Evolutionary conservation across 306 rosid species (phyloP), one percentile per base, ranked within the genome.

Genomic region (Vigna angularis): DNA sequence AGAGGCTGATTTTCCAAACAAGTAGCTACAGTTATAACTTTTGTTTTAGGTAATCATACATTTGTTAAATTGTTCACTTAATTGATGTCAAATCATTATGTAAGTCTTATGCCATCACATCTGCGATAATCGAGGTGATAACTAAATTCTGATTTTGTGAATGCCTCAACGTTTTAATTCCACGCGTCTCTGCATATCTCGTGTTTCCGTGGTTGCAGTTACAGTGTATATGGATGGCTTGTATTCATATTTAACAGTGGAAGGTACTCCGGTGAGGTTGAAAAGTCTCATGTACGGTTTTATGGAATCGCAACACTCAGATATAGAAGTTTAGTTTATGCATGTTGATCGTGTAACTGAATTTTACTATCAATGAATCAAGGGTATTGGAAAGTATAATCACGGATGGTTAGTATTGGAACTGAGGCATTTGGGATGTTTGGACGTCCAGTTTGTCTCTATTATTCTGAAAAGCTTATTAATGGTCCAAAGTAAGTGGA

Each of bases 1-100:
- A 20, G 17, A 34, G 0, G 75, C 13, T 3, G 79, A 8, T 16
- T 89, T 78, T 83, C 77, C 74, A 81, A 81, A 70, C 81, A 51
- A 66, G 30, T 38, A 55, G 22, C 84, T 11, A 87, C 91, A 7
- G 69, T 85, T 81, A 84, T 95, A 76, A 80, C 97, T 53, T 95
- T 93, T 84, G 99, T 95, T 58, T 80, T 95, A 89, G 99, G 99
- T 95, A 89, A 20, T 55, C 53, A 28, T 24, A 14, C 73, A 28
- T 67, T 47, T 53, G 2, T 53, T 64, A 13, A 52, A 74, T 57
- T 57, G 16, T 45, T 72, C 30, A 65, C 51, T 11, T 44, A 40
- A 6, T 56, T 79, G 75, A 59, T 15, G 6, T 75, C 64, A 70
- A 62, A 58, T 74, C 62, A 40, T 52, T 44, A 66, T 32, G 24